A percentile compares a stretch with the other conserved stretches of the same genome.
Evolutionary conservation across 768 basidiomycete genomes (phyloP).

Genomic region (Cystofilobasidium ferigula): DNA sequence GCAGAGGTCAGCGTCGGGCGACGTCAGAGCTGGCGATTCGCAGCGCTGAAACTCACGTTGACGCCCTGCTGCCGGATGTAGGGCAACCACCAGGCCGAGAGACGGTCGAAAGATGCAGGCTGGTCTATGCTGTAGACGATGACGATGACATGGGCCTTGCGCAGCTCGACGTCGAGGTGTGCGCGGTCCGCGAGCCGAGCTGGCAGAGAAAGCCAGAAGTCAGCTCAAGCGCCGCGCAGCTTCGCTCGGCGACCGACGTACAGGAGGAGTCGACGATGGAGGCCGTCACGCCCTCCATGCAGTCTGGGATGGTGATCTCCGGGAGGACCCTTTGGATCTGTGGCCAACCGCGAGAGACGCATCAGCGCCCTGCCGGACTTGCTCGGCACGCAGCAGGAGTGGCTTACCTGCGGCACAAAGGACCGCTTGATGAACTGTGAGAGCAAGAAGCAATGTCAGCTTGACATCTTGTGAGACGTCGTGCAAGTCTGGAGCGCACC

Average conservation of each 20-base stretch:
- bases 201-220: slow-evolving; percentile 34
- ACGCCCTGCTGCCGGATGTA: slow-evolving; percentile 89
- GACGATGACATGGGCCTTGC: slow-evolving; percentile 95
- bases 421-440: slow-evolving; percentile 72
- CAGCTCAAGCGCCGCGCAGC: not conserved
- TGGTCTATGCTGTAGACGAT: slow-evolving; percentile 96
- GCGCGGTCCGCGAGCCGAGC: slow-evolving; percentile 73
- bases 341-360: slow-evolving; percentile 4
- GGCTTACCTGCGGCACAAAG: slow-evolving; percentile 70
- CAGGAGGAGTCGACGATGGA: slow-evolving; percentile 97
- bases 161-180: slow-evolving; percentile 87
- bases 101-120: slow-evolving; percentile 88
- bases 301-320: slow-evolving; percentile 95
- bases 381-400: not conserved
- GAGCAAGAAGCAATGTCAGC: not conserved
- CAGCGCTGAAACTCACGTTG: slow-evolving; percentile 52
- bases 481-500: slow-evolving; percentile 1
- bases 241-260: too few species aligned
- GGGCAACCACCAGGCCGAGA: slow-evolving; percentile 96
- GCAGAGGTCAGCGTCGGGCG: not conserved
- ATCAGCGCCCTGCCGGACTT: slow-evolving; percentile 1
- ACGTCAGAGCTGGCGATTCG: not conserved
- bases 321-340: slow-evolving; percentile 92
- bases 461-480: too few species aligned
- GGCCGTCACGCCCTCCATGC: slow-evolving; percentile 93